These are phyloP conservation scores for Stenocarpella maydis DNA, from an alignment of 2,329 filamentous ascomycete genomes.

Conservation along the genomic window DNA sequence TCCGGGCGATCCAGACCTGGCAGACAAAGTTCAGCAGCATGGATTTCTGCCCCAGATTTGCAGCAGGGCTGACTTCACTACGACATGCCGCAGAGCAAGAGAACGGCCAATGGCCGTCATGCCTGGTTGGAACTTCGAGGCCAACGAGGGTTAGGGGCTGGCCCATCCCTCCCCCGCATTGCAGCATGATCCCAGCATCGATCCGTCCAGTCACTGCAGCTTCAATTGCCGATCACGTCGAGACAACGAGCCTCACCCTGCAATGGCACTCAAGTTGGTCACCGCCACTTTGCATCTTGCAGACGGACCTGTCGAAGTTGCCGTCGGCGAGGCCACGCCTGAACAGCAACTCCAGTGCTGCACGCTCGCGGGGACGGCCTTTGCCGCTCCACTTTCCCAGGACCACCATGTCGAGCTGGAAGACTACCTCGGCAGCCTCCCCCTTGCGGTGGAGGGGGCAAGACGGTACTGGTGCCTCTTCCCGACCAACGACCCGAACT, in stretches of 20 bases:
- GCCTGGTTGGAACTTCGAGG: neutral
- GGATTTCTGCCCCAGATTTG: too few relatives aligned
- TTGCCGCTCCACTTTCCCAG: slow-evolving; percentile 9
- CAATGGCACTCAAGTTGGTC: neutral
- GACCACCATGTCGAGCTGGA: slow-evolving; percentile 15
- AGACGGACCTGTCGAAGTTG: neutral
- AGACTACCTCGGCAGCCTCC: neutral
- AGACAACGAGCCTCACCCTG: neutral
- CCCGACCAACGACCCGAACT: neutral
- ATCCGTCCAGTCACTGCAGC: neutral
- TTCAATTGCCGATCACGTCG: neutral
- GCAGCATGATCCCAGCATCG: slow-evolving; percentile 11
- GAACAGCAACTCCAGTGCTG: slow-evolving; percentile 7
- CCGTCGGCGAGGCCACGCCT: neutral
- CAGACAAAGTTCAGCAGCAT: neutral
- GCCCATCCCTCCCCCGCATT: neutral
- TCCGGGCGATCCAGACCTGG: neutral
- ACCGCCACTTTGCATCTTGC: neutral
- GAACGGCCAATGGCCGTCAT: too few relatives aligned
- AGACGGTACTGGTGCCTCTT: slow-evolving; percentile 19
- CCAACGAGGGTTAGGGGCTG: slow-evolving; percentile 4
- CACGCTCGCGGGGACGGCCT: slow-evolving; percentile 9
- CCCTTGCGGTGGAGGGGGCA: neutral
- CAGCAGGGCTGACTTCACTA: neutral
- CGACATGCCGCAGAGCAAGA: neutral